Conservation (phyloP, 169 alveolate genomes). For the Eimeria zaria region DNA sequence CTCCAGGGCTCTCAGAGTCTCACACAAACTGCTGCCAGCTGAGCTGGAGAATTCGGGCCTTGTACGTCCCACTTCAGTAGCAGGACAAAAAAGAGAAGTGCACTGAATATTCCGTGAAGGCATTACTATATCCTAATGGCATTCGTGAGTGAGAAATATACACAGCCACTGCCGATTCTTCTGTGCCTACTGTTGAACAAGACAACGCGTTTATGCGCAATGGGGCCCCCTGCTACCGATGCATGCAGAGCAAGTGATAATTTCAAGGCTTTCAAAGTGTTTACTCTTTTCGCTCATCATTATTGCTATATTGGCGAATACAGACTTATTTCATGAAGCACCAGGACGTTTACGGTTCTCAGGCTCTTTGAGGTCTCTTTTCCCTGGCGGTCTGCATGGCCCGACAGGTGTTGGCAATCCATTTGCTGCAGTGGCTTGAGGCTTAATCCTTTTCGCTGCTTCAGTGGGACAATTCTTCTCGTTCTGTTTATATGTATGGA, state of each 20-base stretch:
- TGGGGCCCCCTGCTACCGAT: constrained; percentile 20
- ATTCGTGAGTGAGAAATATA: background rate
- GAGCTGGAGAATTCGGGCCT: background rate
- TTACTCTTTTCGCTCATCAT: background rate
- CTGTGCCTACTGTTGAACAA: background rate
- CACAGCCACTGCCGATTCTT: background rate
- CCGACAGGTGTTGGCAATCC: constrained; percentile 94
- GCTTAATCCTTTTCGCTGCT: background rate
- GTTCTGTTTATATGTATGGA: background rate
- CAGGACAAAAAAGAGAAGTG: background rate
- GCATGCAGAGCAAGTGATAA: background rate
- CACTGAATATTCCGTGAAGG: background rate
- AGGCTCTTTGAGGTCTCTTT: constrained; percentile 96
- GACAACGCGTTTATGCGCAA: background rate
- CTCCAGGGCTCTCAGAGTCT: background rate
- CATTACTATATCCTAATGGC: background rate
- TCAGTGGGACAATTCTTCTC: background rate
- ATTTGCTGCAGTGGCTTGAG: constrained; percentile 88
- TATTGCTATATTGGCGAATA: background rate
- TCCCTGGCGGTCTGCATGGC: constrained; percentile 99
- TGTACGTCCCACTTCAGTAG: background rate
- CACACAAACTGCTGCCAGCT: background rate
- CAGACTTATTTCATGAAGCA: background rate
- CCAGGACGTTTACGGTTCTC: background rate
- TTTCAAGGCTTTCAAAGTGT: background rate